A percentile compares a stretch with the other conserved stretches of the same genome.
These are phyloP conservation scores for Agapanthus africanus DNA, from an alignment of 106 monocot genomes.

Conservation along the genomic window DNA sequence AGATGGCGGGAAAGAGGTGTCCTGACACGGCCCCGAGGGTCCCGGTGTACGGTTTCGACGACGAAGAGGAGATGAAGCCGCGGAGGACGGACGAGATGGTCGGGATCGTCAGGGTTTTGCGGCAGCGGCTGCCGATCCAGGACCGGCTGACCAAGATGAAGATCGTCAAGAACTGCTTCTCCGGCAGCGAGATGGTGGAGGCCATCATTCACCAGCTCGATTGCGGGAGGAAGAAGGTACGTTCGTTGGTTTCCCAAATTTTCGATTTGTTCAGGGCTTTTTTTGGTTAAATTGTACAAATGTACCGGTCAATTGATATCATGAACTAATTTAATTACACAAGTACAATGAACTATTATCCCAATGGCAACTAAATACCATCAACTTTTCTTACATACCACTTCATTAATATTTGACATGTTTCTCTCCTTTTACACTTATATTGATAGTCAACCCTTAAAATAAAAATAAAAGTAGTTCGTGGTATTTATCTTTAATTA, in stretches of 20 bases:
- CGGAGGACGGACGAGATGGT: constrained; percentile 34
- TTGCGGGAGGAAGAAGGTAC: constrained; percentile 70
- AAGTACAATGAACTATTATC: too few species aligned
- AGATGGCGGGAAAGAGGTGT: constrained; percentile 47
- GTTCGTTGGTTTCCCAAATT: too few species aligned
- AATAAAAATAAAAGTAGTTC: too few species aligned
- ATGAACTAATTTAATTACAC: too few species aligned
- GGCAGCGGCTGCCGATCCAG: constrained; percentile 66
- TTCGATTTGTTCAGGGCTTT: background rate
- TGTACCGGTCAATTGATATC: too few species aligned
- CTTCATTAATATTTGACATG: too few species aligned
- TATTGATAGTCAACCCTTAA: too few species aligned
- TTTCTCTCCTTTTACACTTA: too few species aligned
- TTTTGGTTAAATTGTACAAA: too few species aligned
- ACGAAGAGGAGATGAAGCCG: constrained; percentile 31
- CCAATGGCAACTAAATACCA: too few species aligned
- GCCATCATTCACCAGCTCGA: constrained; percentile 68
- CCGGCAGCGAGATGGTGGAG: constrained; percentile 71
- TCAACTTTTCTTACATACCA: too few species aligned
- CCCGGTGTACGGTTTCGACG: constrained; percentile 73
- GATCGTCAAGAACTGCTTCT: constrained; percentile 85
- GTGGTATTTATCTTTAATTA: too few species aligned
- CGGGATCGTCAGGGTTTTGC: constrained; percentile 34
- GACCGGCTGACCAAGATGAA: constrained; percentile 75
- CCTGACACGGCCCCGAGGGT: constrained; percentile 55